Evolutionary conservation across 2,329 filamentous ascomycete genomes (phyloP), one percentile per base, ranked within the genome.

Genomic region (Aspergillus chevalieri): DNA sequence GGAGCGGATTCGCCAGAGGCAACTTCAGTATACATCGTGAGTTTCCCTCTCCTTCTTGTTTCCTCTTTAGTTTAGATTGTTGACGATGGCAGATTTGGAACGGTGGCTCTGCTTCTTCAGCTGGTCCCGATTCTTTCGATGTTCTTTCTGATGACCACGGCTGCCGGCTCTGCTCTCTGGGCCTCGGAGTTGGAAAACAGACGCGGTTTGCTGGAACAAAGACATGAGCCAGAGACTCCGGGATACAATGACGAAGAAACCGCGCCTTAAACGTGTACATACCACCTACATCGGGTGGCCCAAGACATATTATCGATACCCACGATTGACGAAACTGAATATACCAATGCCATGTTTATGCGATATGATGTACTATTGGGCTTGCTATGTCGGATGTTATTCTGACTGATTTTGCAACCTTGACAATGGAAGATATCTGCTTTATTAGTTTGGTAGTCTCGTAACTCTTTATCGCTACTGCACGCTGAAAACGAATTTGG

Each of bases 111-210:
- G 73, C 67, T 89, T 6, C 71, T 97, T 24, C 89, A 96, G 71
- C 78, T 97, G n/a, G 78, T 96, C 7, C 93, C 93, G 1, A 78
- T 92, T 10, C 70, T 96, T 44, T 94, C 87, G n/a, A 94, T 98
- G 78, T 84, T 97, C 65, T 96, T 97, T 67, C 77, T 97, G 36
- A 73, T 98, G 57, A 96, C 92, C 0, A 90, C 87, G 3, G 86
- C 91, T 1, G 82, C 84, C 17, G 93, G 92, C 2, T 85, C 88
- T 41, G 92, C 89, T 1, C 73, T 97, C 33, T 97, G 92, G 91
- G 88, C 84, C 2, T 84, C 84, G 2, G 83, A 85, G 56, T 72
- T 96, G 46, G 91, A 97, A 68, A 75, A 81, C 47, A 74, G 80
- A 57, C 71, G 66, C 26, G 60, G 62, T 43, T 50, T 55, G 44